phyloP scores from a whole-genome alignment of 1,284 basidiomycete species.

The Trichosporon inkin region DNA sequence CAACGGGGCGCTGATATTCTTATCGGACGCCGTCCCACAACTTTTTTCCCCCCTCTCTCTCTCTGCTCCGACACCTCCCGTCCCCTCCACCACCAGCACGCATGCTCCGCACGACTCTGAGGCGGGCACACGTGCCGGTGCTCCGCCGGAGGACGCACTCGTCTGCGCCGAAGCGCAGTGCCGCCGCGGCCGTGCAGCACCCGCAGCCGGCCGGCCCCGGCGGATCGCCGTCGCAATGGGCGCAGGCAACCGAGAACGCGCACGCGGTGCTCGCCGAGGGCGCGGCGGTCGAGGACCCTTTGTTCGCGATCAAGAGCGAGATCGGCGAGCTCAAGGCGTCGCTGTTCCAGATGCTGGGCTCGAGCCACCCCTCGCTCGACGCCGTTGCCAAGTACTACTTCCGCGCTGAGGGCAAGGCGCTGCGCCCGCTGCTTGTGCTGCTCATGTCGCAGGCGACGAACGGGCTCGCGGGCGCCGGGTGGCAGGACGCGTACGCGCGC shows the following conservation, averaged over 20 bases:
- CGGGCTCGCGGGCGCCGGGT: constrained; percentile 56
- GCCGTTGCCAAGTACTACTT: constrained; percentile 93
- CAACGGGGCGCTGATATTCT: background rate
- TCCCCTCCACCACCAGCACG: background rate
- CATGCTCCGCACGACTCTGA: constrained; percentile 17
- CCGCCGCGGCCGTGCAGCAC: constrained; percentile 10
- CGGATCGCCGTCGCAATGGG: constrained; percentile 29
- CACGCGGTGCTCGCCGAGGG: constrained; percentile 33
- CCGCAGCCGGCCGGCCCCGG: constrained; percentile 7
- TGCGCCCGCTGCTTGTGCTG: constrained; percentile 84
- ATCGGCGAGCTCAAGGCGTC: constrained; percentile 69
- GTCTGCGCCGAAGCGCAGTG: constrained; percentile 9
- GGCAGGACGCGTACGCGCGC: constrained; percentile 21
- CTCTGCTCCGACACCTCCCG: background rate
- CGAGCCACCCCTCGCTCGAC: constrained; percentile 79
- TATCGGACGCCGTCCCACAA: background rate
- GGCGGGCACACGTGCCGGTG: background rate
- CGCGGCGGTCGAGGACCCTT: constrained; percentile 31
- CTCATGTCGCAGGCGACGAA: constrained; percentile 90
- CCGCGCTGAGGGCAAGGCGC: constrained; percentile 72
- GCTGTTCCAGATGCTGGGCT: constrained; percentile 75
- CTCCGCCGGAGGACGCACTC: constrained; percentile 17
- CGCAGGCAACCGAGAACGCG: constrained; percentile 45
- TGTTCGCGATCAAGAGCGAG: constrained; percentile 61
- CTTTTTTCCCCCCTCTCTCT: constrained; percentile 1